Conservation (phyloP, 2,329 filamentous ascomycete species). For the Blumeria graminis region DNA sequence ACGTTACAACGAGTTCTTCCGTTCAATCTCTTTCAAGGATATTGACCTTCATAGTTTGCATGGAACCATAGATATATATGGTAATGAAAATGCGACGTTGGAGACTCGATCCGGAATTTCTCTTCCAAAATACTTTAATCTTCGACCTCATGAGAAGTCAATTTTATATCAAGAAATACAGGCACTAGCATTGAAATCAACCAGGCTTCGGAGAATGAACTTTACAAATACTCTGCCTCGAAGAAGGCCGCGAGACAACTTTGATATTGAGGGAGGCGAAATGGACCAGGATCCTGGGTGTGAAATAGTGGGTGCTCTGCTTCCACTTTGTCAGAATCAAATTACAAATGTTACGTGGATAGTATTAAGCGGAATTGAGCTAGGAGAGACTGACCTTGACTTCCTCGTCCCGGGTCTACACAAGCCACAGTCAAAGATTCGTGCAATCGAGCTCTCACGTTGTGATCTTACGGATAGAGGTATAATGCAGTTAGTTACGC, state of each 20-base stretch:
- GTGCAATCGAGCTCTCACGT: slow-evolving; percentile 40
- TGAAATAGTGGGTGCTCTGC: slow-evolving; percentile 44
- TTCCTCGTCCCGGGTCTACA: slow-evolving; percentile 41
- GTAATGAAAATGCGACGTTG: slow-evolving; percentile 35
- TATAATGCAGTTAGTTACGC: slow-evolving; percentile 37
- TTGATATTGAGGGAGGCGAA: slow-evolving; percentile 21
- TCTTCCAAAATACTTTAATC: slow-evolving; percentile 12
- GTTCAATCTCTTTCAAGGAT: slow-evolving; percentile 40
- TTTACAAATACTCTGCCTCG: slow-evolving; percentile 37
- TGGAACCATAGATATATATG: slow-evolving; percentile 31
- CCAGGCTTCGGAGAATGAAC: slow-evolving; percentile 35
- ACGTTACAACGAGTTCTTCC: slow-evolving; percentile 46
- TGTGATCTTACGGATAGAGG: slow-evolving; percentile 33
- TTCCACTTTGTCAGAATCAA: slow-evolving; percentile 40
- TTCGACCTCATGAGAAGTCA: slow-evolving; percentile 18
- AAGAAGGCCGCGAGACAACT: slow-evolving; percentile 21
- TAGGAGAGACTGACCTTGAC: slow-evolving; percentile 48
- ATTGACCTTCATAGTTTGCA: slow-evolving; percentile 42
- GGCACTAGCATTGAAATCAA: slow-evolving; percentile 40
- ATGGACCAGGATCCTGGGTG: slow-evolving; percentile 35
- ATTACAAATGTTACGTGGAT: slow-evolving; percentile 50
- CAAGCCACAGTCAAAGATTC: slow-evolving; percentile 36
- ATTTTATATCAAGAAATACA: slow-evolving; percentile 44
- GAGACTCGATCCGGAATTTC: slow-evolving; percentile 27
- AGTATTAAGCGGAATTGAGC: slow-evolving; percentile 38